Evolutionary conservation across 768 basidiomycete genomes (phyloP).

Genomic region (Mycena belliarum): DNA sequence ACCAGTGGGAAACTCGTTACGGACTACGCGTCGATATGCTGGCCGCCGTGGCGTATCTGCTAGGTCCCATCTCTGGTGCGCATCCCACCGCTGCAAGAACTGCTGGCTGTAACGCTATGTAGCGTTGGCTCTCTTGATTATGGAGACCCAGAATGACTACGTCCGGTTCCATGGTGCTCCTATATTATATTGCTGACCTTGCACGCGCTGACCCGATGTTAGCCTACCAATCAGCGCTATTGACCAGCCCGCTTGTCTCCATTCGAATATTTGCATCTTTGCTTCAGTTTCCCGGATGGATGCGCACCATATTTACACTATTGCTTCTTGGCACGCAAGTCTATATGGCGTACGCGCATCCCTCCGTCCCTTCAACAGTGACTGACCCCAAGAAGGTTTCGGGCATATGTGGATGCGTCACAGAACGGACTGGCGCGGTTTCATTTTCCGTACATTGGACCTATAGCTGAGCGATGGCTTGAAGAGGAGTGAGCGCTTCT

Average conservation of each 20-base stretch:
- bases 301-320: conserved; percentile 51
- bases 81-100: not conserved
- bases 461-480: conserved; percentile 69
- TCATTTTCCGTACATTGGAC: conserved; percentile 63
- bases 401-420: conserved; percentile 55
- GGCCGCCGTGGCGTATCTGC: conserved; percentile 62
- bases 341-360: conserved; percentile 56
- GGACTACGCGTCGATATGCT: conserved; percentile 68
- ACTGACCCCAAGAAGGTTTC: conserved; percentile 37
- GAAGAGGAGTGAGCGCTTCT: conserved; percentile 47
- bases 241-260: conserved; percentile 62
- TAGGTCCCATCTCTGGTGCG: conserved; percentile 75
- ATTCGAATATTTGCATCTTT: conserved; percentile 57
- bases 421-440: conserved; percentile 54
- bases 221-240: conserved; percentile 81
- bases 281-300: conserved; percentile 52
- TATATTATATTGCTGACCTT: not conserved
- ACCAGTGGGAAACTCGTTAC: conserved; percentile 71
- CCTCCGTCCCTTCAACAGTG: not conserved
- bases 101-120: conserved; percentile 1
- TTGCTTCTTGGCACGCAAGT: conserved; percentile 41
- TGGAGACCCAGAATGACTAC: conserved; percentile 77
- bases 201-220: conserved; percentile 3
- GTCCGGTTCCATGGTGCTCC: conserved; percentile 74
- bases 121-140: conserved; percentile 67